phyloP scores from a whole-genome alignment of 2,329 filamentous ascomycete species.

The Lachnellula hyalina region DNA sequence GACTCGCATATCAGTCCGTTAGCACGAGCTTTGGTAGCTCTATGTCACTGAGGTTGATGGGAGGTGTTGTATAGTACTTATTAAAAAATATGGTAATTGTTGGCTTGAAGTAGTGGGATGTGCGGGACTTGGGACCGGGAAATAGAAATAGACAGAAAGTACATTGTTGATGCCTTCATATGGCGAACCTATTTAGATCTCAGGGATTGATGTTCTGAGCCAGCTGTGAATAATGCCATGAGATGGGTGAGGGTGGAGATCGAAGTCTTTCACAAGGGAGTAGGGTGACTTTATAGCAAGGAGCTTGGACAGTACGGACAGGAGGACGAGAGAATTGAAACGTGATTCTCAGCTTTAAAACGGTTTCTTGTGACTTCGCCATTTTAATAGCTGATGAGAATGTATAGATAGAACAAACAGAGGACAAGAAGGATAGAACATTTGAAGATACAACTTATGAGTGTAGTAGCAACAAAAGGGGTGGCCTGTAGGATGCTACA shows the following conservation, averaged over 20 bases:
- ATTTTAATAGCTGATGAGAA: neutral
- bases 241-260: slow-evolving; percentile 20
- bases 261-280: slow-evolving; percentile 10
- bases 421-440: neutral
- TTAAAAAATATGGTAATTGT: slow-evolving; percentile 19
- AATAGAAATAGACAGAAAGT: slow-evolving; percentile 23
- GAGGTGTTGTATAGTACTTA: slow-evolving; percentile 24
- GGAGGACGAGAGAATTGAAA: neutral
- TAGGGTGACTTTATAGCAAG: too few species aligned
- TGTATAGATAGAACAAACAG: neutral
- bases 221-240: slow-evolving; percentile 19
- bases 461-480: neutral
- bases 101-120: slow-evolving; percentile 19
- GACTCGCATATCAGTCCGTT: slow-evolving; percentile 9
- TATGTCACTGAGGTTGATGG: slow-evolving; percentile 8
- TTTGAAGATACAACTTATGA: neutral
- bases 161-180: slow-evolving; percentile 17
- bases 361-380: neutral
- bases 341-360: neutral
- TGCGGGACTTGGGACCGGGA: slow-evolving; percentile 16
- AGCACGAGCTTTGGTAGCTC: slow-evolving; percentile 9
- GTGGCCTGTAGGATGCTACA: neutral
- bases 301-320: too few species aligned
- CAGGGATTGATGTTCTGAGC: slow-evolving; percentile 10
- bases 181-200: slow-evolving; percentile 15